These are phyloP conservation scores for Papiliotrema laurentii DNA, from an alignment of 1,284 basidiomycete genomes.

Conservation along the genomic window DNA sequence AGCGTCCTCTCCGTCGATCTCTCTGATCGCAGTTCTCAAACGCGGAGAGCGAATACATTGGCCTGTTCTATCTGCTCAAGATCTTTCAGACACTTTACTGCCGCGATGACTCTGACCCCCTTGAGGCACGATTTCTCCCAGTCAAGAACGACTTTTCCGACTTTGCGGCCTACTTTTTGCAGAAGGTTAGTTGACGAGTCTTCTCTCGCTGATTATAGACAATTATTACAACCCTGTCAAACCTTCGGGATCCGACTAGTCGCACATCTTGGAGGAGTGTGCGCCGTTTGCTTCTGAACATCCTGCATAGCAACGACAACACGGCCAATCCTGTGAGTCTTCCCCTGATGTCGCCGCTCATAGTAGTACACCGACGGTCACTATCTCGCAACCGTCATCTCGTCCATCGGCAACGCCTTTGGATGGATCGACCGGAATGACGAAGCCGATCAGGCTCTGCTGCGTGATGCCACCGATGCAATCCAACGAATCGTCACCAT, in stretches of 20 bases:
- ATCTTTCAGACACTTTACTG: conserved; percentile 61
- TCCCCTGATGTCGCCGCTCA: not conserved
- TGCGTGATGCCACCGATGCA: conserved; percentile 69
- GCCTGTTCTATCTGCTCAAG: conserved; percentile 93
- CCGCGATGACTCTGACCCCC: conserved; percentile 65
- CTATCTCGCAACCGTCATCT: conserved; percentile 83
- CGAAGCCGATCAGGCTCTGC: conserved; percentile 47
- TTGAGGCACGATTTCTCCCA: conserved; percentile 78
- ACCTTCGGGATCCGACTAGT: conserved; percentile 32
- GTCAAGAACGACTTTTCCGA: conserved; percentile 92
- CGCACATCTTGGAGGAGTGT: conserved; percentile 66
- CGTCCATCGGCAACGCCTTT: conserved; percentile 60
- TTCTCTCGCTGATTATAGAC: conserved; percentile 15
- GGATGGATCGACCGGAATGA: conserved; percentile 18
- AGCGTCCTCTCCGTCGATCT: not conserved
- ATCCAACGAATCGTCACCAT: conserved; percentile 89
- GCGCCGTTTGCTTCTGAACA: conserved; percentile 84
- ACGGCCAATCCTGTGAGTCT: conserved; percentile 73
- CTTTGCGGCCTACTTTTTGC: conserved; percentile 87
- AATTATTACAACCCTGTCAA: conserved; percentile 32
- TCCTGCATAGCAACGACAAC: conserved; percentile 91
- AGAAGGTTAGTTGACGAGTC: conserved; percentile 60
- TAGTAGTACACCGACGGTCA: conserved; percentile 80
- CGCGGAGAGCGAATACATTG: conserved; percentile 54
- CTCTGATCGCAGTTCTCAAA: conserved; percentile 28